These are phyloP conservation scores for Aspergillus floridensis DNA, from an alignment of 2,329 filamentous ascomycete genomes.

Conservation along the genomic window DNA sequence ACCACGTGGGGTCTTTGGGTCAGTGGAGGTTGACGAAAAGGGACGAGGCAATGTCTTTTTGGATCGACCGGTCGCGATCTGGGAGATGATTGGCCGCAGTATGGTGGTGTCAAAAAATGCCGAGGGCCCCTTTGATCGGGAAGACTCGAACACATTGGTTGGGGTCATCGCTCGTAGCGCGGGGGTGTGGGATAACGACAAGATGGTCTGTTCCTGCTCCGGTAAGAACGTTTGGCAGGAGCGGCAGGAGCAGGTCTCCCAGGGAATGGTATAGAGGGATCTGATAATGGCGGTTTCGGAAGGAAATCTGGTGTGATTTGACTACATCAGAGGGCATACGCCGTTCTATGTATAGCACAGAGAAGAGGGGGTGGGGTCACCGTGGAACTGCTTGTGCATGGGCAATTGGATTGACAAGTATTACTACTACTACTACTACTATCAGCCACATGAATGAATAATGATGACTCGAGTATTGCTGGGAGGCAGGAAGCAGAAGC, in stretches of 20 bases:
- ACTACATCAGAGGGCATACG: background rate
- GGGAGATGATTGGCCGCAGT: constrained; percentile 93
- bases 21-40: constrained; percentile 69
- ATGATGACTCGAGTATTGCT: background rate
- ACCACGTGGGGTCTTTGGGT: constrained; percentile 67
- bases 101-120: constrained; percentile 76
- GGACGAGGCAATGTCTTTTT: constrained; percentile 78
- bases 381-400: background rate
- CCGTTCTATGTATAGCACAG: constrained; percentile 6
- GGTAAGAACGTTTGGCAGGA: constrained; percentile 99
- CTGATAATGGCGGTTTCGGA: background rate
- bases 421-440: background rate
- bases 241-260: constrained; percentile 79
- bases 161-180: constrained; percentile 94
- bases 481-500: background rate
- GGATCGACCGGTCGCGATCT: constrained; percentile 79
- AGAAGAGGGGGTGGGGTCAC: background rate
- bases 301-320: constrained; percentile 1
- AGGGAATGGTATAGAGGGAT: constrained; percentile 75
- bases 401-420: background rate
- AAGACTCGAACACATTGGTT: constrained; percentile 81
- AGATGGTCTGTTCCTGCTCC: constrained; percentile 95
- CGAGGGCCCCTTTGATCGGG: constrained; percentile 60
- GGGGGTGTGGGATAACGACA: constrained; percentile 98
- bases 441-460: background rate